Evolutionary conservation across 106 monocot genomes (phyloP).

Genomic region (Acorus gramineus): DNA sequence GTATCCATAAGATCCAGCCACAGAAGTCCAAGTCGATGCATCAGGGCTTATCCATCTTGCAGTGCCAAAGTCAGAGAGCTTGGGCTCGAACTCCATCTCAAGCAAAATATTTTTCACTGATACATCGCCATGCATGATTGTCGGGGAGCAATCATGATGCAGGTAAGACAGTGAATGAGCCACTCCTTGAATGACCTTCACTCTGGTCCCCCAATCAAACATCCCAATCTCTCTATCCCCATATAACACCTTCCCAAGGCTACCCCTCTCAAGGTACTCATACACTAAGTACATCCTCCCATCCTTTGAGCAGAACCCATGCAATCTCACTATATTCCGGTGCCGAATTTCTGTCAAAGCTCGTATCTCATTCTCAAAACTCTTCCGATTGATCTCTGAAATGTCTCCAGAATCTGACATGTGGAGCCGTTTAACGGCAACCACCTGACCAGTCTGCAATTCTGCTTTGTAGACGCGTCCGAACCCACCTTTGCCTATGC

Average conservation of each 20-base stretch:
- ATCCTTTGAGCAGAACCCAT: conserved; percentile 53
- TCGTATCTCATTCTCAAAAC: conserved; percentile 66
- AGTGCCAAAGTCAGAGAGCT: conserved; percentile 72
- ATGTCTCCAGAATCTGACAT: conserved; percentile 18
- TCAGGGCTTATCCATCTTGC: conserved; percentile 35
- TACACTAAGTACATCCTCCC: conserved; percentile 64
- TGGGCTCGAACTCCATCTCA: conserved; percentile 50
- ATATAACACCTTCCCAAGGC: conserved; percentile 56
- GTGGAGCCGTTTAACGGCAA: conserved; percentile 63
- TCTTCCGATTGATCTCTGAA: conserved; percentile 26
- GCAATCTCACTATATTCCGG: conserved; percentile 67
- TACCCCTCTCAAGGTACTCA: conserved; percentile 63
- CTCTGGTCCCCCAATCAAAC: conserved; percentile 48
- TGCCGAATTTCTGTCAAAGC: conserved; percentile 68
- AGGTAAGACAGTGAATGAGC: conserved; percentile 79
- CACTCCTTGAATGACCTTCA: conserved; percentile 50
- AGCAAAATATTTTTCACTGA: conserved; percentile 65
- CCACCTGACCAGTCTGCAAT: conserved; percentile 25
- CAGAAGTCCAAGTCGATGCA: conserved; percentile 48
- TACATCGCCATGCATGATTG: conserved; percentile 65
- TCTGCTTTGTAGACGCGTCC: conserved; percentile 68
- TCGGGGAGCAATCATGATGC: conserved; percentile 56
- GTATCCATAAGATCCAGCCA: conserved; percentile 77
- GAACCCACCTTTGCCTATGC: conserved; percentile 59
- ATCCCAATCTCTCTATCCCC: conserved; percentile 35